Evolutionary conservation across 139 green algal genomes (phyloP).

Genomic region (Micractinium conductrix): DNA sequence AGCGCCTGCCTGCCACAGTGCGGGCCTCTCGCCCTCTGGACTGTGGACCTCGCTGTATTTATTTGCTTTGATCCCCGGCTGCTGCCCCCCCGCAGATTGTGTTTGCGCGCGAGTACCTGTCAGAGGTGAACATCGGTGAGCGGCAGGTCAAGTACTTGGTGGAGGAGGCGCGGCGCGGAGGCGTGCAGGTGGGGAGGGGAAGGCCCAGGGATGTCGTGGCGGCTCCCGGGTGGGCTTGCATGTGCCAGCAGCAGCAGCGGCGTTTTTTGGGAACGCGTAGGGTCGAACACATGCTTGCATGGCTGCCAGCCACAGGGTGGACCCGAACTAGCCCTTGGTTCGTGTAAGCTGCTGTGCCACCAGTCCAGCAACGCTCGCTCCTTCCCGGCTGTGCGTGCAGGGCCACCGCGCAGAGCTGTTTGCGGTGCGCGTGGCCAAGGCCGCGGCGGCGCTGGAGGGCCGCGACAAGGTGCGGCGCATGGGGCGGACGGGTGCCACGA

Average conservation of each 20-base stretch:
- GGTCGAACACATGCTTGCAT: too few relatives aligned
- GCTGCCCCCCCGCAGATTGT: conserved; percentile 73
- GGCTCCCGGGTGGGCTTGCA: background rate
- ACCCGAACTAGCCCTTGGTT: too few relatives aligned
- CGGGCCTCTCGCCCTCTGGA: too few relatives aligned
- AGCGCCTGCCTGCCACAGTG: too few relatives aligned
- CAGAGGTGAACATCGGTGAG: conserved; percentile 88
- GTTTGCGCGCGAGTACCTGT: conserved; percentile 96
- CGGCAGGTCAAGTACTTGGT: conserved; percentile 95
- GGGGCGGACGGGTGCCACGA: conserved; percentile 45
- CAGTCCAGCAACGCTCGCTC: background rate
- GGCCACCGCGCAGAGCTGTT: conserved; percentile 98
- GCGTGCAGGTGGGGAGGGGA: conserved; percentile 54
- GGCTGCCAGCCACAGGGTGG: too few relatives aligned
- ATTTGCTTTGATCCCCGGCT: background rate
- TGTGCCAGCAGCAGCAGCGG: too few relatives aligned
- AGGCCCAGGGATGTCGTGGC: background rate
- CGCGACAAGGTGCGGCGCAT: conserved; percentile 71
- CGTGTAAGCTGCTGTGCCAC: background rate
- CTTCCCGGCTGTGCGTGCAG: too few relatives aligned
- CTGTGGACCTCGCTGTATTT: background rate
- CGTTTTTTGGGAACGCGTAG: too few relatives aligned
- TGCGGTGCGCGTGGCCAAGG: conserved; percentile 67
- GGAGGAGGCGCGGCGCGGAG: conserved; percentile 87
- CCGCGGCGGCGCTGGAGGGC: conserved; percentile 29